Conservation (phyloP, 108 stramenopile species). For the Skeletonema tropicum region DNA sequence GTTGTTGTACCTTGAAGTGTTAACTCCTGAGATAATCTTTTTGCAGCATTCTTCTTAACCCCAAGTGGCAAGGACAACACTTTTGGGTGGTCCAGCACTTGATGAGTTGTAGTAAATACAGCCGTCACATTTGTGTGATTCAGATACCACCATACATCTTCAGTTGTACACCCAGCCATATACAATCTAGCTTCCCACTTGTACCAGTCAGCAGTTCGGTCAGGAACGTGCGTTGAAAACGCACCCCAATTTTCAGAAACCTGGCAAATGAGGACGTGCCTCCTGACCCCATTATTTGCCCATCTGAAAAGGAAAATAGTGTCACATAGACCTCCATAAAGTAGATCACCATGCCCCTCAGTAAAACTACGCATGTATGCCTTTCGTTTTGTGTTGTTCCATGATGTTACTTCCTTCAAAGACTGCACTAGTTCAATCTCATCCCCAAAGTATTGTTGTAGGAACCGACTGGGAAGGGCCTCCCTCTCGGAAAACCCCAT, state of each 20-base stretch:
- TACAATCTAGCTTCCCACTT: constrained; percentile 14
- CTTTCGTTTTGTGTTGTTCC: neutral
- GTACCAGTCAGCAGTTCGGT: constrained; percentile 47
- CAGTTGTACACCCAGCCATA: constrained; percentile 10
- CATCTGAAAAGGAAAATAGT: neutral
- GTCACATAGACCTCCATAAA: constrained; percentile 8
- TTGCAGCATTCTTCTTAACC: neutral
- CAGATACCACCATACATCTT: constrained; percentile 42
- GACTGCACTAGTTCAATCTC: neutral
- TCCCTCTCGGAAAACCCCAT: neutral
- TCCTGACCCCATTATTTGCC: constrained; percentile 23
- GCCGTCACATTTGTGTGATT: constrained; percentile 48
- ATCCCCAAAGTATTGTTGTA: neutral
- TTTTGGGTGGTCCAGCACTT: constrained; percentile 54
- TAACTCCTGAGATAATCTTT: neutral
- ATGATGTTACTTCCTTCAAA: neutral
- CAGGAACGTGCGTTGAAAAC: constrained; percentile 36
- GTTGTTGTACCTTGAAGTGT: neutral
- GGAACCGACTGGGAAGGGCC: neutral
- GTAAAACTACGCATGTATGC: neutral
- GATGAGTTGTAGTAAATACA: constrained; percentile 53
- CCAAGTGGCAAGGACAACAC: constrained; percentile 57
- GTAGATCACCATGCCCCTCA: constrained; percentile 2
- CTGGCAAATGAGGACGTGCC: constrained; percentile 44
- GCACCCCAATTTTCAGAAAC: constrained; percentile 60